Evolutionary conservation across 2,329 filamentous ascomycete species (phyloP), one percentile per base, ranked within the genome.

Genomic region (Aspergillus awamori): DNA sequence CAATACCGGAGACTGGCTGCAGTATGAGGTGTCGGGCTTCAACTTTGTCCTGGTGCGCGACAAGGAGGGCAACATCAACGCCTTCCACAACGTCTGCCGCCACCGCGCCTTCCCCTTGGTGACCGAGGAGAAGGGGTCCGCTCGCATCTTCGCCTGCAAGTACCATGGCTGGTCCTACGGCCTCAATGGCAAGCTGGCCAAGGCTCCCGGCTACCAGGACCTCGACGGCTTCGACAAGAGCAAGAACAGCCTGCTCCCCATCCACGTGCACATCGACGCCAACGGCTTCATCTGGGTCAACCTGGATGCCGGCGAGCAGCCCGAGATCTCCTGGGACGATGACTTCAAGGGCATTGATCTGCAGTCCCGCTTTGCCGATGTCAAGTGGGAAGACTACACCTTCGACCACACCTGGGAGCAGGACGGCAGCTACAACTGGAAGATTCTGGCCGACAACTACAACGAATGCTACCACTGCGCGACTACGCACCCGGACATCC

Each of bases 81-180:
- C 78, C 24, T 86, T 87, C 71, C 85, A 87, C 75, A 87, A 87
- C 67, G 77, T 86, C 58, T 87, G 85, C 74, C 75, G 85, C 10
- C 85, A 87, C 70, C 81, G 85, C 5, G 85, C 85, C 13, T 87
- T 82, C 65, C 84, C 84, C 5, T 79, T 87, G 7, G 83, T 86
- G 11, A 80, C 78, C 1, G 76, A 79, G 49, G 75, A 80, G 0
- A 68, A 79, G 22, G 85, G 85, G 2, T 79, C 79, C 54, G 76
- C 78, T 55, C 79, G 75, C 64, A 80, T 86, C 62, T 80, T 87
- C 56, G 77, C 82, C 3, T 87, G 85, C 79, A 83, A 82, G 64
- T 87, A 87, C 65, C 85, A 87, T 66, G 84, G 84, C 48, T 87
- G 85, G 85, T 84, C 83, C 0, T 87, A 87, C 60, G 83, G 83